Base-by-base conservation (phyloP, 106 monocot genomes). In the Allium fistulosum region DNA sequence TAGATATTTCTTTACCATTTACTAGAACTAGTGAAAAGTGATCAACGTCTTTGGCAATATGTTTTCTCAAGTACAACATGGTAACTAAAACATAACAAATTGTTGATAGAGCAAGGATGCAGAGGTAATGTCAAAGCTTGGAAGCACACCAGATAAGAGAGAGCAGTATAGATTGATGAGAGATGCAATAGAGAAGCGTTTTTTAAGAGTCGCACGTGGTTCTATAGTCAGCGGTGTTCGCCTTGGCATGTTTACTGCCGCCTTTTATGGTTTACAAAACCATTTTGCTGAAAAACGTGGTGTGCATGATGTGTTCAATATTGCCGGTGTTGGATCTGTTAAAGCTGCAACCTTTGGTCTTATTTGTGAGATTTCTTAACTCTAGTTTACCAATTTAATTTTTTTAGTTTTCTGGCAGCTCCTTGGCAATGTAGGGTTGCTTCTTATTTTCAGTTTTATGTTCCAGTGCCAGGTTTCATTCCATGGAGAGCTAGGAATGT, bases 161-260 rank as follows among this genome's bases (percentile, higher is more conserved):
- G 99, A 93, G 70, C 89, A 99, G 60, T 99, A 99, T 69, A 84
- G 81, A 76, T 70, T 99, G 71, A 99, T 99, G 92, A 83, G 99
- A 66, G 99, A 99, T 78, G 99, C 92, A 27, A 99, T 99, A 89
- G 99, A 99, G 85, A 99, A 99, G 59, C 86, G 90, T 51, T 99
- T 93, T 60, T 53, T 90, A 48, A 73, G 86, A 48, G 81, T 99
- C 2, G 77, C 99, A 45, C 86, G 80, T 59, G 92, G 92, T 56
- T 93, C 92, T 27, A 80, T 99, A 48, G 71, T 99, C 48, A 92
- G 99, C 71, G 99, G 92, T 48, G 69, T 93, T 79, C 89, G 92
- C 13, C 87, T 93, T 51, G 99, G 99, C 77, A 87, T 90, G 87
- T 93, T 99, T 51, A 99, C 99, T 61, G 84, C 89, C 15, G 58